Conservation (phyloP, 192 early-diverging fungal genomes). For the Rhizoclosmatium sp. region DNA sequence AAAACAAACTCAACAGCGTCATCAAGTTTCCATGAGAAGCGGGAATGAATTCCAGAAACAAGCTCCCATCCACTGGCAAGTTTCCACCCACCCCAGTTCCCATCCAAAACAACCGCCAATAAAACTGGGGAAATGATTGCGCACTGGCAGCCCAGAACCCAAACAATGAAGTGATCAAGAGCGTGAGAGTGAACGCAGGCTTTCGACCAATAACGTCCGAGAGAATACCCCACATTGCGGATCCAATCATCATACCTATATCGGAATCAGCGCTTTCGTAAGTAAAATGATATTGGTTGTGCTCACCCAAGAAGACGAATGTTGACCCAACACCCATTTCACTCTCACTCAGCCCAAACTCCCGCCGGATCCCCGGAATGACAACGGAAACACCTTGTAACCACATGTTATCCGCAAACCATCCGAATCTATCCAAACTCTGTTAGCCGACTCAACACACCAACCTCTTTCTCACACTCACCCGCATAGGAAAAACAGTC, state of each 20-base stretch:
- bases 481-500: constrained; percentile 1
- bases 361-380: constrained; percentile 77
- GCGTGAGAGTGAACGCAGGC: constrained; percentile 77
- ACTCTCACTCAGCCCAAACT: constrained; percentile 71
- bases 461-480: not conserved
- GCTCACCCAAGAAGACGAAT: constrained; percentile 11
- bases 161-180: constrained; percentile 75
- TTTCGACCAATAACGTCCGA: constrained; percentile 78
- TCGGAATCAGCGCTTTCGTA: not conserved
- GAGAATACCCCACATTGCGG: constrained; percentile 81
- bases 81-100: constrained; percentile 80
- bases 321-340: constrained; percentile 62
- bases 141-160: constrained; percentile 74
- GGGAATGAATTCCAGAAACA: constrained; percentile 89
- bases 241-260: constrained; percentile 85
- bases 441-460: not conserved
- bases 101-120: constrained; percentile 68
- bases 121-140: constrained; percentile 69
- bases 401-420: constrained; percentile 86
- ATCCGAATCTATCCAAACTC: constrained; percentile 79
- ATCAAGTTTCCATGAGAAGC: constrained; percentile 78
- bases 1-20: constrained; percentile 86
- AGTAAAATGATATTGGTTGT: not conserved
- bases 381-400: constrained; percentile 74
- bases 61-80: constrained; percentile 70